Evolutionary conservation across 805 yeast genomes (phyloP).

Genomic region (Maudiozyma bulderi): DNA sequence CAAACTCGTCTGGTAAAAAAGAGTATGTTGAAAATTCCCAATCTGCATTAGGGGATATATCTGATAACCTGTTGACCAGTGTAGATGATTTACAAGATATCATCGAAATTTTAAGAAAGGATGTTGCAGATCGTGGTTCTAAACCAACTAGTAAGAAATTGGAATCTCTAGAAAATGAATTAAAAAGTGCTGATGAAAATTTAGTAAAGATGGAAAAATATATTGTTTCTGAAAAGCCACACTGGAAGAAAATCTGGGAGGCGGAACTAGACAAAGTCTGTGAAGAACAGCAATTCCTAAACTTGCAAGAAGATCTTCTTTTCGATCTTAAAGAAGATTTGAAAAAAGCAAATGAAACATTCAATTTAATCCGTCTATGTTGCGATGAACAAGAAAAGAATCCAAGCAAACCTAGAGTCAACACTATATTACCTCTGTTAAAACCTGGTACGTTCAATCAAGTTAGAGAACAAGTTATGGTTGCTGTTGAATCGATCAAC

Average conservation of each 20-base stretch:
- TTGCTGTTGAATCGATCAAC: conserved; percentile 65
- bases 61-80: conserved; percentile 61
- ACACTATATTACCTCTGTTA: conserved; percentile 36
- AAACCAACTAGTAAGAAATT: conserved; percentile 70
- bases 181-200: conserved; percentile 44
- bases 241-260: conserved; percentile 91
- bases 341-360: conserved; percentile 71
- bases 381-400: conserved; percentile 66
- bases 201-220: conserved; percentile 49
- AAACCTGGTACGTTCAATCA: conserved; percentile 56
- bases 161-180: conserved; percentile 53
- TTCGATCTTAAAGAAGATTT: conserved; percentile 74
- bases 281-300: conserved; percentile 88
- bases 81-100: conserved; percentile 90
- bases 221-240: conserved; percentile 61
- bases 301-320: conserved; percentile 78
- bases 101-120: conserved; percentile 80
- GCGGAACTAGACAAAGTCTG: conserved; percentile 79
- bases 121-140: conserved; percentile 86
- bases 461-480: conserved; percentile 66
- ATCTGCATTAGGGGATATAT: conserved; percentile 59
- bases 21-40: conserved; percentile 72
- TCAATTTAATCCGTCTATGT: conserved; percentile 69
- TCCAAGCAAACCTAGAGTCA: conserved; percentile 32
- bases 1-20: conserved; percentile 29